Evolutionary conservation across 495 filamentous ascomycete species (phyloP).

Genomic region (Cairneyella variabilis): DNA sequence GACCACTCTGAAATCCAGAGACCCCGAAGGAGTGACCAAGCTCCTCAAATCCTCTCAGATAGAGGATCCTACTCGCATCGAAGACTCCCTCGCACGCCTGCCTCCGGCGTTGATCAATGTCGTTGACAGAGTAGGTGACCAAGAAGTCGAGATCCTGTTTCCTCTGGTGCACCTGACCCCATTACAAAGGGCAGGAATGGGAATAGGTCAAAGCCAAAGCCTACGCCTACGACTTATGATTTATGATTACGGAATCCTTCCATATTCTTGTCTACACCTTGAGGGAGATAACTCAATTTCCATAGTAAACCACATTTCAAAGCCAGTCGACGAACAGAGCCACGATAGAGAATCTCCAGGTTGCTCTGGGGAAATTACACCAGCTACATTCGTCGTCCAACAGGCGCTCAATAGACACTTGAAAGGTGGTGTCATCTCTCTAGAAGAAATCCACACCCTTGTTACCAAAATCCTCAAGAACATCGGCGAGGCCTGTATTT

Average conservation of each 20-base stretch:
- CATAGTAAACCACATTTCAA: not conserved
- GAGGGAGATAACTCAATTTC: not conserved
- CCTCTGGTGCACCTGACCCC: not conserved
- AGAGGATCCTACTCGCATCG: not conserved
- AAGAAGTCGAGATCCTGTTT: constrained; percentile 1
- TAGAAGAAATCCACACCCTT: constrained; percentile 10
- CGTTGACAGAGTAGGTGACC: not conserved
- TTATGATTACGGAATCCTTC: not conserved
- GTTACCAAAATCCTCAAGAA: constrained; percentile 5
- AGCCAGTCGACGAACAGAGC: not conserved
- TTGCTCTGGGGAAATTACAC: constrained; percentile 8
- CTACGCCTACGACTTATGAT: not conserved
- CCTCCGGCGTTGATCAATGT: constrained; percentile 2
- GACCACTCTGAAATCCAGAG: not conserved
- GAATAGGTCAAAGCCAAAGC: constrained; percentile 1
- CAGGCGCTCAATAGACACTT: constrained; percentile 20
- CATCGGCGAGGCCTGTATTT: constrained; percentile 20
- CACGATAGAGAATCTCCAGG: constrained; percentile 1
- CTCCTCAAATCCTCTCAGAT: not conserved
- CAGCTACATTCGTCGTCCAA: constrained; percentile 18
- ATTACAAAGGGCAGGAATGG: not conserved
- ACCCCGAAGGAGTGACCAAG: not conserved
- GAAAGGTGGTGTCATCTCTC: not conserved
- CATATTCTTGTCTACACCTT: constrained; percentile 27
- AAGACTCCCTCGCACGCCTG: not conserved